Percentiles rank a stretch among this genome's conserved stretches.
These are phyloP conservation scores for Didymella lethalis DNA, from an alignment of 2,329 filamentous ascomycete species.

Conservation along the genomic window DNA sequence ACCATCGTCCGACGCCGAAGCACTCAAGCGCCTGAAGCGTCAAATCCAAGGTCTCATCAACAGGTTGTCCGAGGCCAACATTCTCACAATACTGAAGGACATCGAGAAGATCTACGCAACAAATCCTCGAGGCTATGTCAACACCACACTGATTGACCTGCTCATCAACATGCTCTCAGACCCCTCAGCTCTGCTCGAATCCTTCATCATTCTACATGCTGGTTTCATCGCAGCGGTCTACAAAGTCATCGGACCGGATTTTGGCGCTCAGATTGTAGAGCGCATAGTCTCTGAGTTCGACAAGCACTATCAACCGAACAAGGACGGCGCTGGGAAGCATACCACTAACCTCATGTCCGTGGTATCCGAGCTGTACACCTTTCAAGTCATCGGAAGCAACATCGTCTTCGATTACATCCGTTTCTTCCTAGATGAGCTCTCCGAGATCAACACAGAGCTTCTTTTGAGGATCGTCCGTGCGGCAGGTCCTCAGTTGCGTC, in stretches of 20 bases:
- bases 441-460: constrained; percentile 87
- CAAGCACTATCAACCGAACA: constrained; percentile 63
- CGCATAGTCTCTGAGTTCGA: constrained; percentile 79
- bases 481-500: constrained; percentile 78
- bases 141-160: constrained; percentile 77
- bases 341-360: constrained; percentile 81
- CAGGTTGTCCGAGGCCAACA: constrained; percentile 87
- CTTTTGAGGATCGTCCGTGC: constrained; percentile 84
- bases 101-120: constrained; percentile 84
- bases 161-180: constrained; percentile 82
- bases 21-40: constrained; percentile 72
- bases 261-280: constrained; percentile 86
- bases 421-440: constrained; percentile 75
- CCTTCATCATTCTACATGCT: constrained; percentile 88
- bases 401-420: constrained; percentile 92
- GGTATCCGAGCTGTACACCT: constrained; percentile 87
- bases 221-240: constrained; percentile 90
- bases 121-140: constrained; percentile 88
- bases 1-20: constrained; percentile 70
- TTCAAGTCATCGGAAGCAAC: constrained; percentile 82
- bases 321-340: constrained; percentile 59
- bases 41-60: constrained; percentile 91
- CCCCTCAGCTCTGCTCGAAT: constrained; percentile 79
- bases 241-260: constrained; percentile 85
- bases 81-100: constrained; percentile 82